phyloP scores from a whole-genome alignment of 2,329 filamentous ascomycete genomes.

The Falciphora oryzae region DNA sequence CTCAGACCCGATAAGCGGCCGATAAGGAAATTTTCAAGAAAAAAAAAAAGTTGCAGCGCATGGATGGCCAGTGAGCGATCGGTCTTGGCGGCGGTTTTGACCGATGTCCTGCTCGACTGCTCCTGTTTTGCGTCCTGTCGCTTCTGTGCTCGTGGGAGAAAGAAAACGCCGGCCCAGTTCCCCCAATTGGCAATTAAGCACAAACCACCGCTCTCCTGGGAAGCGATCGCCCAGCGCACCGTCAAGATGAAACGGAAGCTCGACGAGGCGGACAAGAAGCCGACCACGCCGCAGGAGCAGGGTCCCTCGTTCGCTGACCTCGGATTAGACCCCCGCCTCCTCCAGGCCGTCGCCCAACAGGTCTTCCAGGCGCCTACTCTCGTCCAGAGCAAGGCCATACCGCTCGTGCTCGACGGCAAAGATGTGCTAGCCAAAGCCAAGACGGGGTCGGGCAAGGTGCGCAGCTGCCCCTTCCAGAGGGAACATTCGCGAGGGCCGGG shows the following conservation, averaged over 20 bases:
- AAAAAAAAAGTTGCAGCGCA: background rate
- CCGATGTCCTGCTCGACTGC: background rate
- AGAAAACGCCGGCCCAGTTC: background rate
- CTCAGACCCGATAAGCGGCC: background rate
- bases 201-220: background rate
- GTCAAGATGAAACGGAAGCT: conserved; percentile 55
- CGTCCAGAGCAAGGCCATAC: conserved; percentile 83
- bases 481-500: background rate
- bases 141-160: background rate
- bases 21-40: background rate
- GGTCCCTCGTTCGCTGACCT: conserved; percentile 63
- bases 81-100: background rate
- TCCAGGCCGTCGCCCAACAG: conserved; percentile 80
- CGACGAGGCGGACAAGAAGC: conserved; percentile 30
- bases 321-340: conserved; percentile 74
- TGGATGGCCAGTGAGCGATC: background rate
- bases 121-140: background rate
- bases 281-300: conserved; percentile 10
- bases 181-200: background rate
- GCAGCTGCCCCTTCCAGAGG: background rate
- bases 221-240: background rate
- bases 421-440: conserved; percentile 90
- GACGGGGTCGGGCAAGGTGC: conserved; percentile 80
- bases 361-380: conserved; percentile 82
- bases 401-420: conserved; percentile 77